Conservation (phyloP, 2,329 filamentous ascomycete genomes). For the Sporothrix pseudoabietina region DNA sequence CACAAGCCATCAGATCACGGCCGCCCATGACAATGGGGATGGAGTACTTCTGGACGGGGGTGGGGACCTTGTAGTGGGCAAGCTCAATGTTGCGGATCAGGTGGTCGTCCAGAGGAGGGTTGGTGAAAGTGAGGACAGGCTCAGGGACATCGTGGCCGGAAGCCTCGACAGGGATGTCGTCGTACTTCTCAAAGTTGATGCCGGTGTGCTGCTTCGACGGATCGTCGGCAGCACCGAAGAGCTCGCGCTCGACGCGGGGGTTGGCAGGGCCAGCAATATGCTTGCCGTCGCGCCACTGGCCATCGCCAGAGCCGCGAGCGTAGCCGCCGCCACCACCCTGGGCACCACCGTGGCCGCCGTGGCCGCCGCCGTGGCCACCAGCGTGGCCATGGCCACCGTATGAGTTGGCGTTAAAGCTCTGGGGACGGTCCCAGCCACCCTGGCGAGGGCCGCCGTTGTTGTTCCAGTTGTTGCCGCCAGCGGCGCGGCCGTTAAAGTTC, state of each 20-base stretch:
- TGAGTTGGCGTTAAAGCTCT: constrained; percentile 62
- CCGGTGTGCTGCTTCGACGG: constrained; percentile 94
- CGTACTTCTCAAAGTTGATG: constrained; percentile 99
- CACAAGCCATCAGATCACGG: constrained; percentile 98
- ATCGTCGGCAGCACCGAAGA: constrained; percentile 89
- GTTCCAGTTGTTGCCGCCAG: constrained; percentile 35
- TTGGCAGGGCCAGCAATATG: constrained; percentile 89
- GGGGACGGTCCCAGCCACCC: constrained; percentile 38
- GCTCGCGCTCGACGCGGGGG: constrained; percentile 87
- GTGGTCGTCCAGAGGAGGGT: constrained; percentile 93
- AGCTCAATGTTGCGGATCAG: constrained; percentile 90
- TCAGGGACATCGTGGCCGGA: constrained; percentile 93
- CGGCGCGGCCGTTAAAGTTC: constrained; percentile 47
- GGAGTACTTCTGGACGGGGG: constrained; percentile 98
- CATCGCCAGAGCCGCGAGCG: constrained; percentile 85
- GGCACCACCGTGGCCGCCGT: constrained; percentile 41
- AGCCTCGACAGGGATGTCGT: constrained; percentile 97
- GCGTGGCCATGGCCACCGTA: constrained; percentile 45
- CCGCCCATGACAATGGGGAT: constrained; percentile 98
- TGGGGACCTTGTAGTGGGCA: constrained; percentile 92
- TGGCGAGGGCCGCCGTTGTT: constrained; percentile 34
- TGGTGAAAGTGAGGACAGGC: constrained; percentile 85
- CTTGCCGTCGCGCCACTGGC: constrained; percentile 95
- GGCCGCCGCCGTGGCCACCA: constrained; percentile 15
- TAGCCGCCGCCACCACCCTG: constrained; percentile 46